Evolutionary conservation across 208 protist species (phyloP).

Genomic region (Trypanosoma brucei): DNA sequence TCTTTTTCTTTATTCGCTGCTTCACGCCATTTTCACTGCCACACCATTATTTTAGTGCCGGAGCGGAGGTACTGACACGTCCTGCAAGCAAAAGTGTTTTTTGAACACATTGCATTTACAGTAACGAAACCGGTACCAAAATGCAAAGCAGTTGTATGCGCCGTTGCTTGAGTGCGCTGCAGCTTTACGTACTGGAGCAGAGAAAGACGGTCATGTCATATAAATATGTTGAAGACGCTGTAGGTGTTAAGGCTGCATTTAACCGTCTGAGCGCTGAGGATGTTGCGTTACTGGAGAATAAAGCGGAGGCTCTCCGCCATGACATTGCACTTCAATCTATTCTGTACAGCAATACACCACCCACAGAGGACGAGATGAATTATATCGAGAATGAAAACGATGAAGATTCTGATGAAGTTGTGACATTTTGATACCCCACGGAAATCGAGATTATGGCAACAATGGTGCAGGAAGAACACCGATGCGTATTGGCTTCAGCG

Average conservation of each 20-base stretch:
- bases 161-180: slow-evolving; percentile 17
- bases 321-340: slow-evolving; percentile 24
- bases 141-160: slow-evolving; percentile 15
- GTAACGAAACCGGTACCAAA: too few relatives aligned
- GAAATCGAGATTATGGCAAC: too few relatives aligned
- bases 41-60: too few relatives aligned
- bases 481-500: too few relatives aligned
- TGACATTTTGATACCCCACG: too few relatives aligned
- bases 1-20: too few relatives aligned
- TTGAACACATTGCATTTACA: too few relatives aligned
- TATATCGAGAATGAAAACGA: not conserved
- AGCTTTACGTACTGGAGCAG: slow-evolving; percentile 45
- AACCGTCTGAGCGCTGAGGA: slow-evolving; percentile 24
- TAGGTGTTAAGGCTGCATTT: slow-evolving; percentile 18
- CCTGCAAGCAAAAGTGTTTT: too few relatives aligned
- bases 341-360: slow-evolving; percentile 16
- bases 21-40: too few relatives aligned
- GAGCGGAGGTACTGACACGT: too few relatives aligned
- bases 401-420: too few relatives aligned
- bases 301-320: slow-evolving; percentile 14
- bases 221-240: slow-evolving; percentile 24
- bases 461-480: too few relatives aligned
- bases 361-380: slow-evolving; percentile 11
- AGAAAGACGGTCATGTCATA: slow-evolving; percentile 28
- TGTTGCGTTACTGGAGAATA: slow-evolving; percentile 18